These are phyloP conservation scores for Fusarium sororula DNA, from an alignment of 2,329 filamentous ascomycete species.

Conservation along the genomic window DNA sequence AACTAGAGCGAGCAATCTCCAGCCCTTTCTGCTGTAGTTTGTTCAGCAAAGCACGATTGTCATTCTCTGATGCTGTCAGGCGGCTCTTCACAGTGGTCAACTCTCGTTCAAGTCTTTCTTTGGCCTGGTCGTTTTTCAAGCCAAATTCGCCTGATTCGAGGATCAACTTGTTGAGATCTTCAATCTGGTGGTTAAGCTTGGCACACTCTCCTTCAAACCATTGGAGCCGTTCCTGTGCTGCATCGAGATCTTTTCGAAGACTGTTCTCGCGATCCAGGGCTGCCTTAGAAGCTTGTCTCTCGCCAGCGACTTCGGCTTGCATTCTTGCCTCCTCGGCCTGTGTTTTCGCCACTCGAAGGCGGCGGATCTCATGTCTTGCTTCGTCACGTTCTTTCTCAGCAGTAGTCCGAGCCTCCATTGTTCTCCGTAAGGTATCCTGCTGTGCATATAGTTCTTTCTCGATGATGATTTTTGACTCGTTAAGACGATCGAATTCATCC, in stretches of 20 bases:
- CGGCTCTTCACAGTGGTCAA: conserved; percentile 90
- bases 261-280: conserved; percentile 83
- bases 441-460: conserved; percentile 98
- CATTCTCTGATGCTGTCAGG: conserved; percentile 91
- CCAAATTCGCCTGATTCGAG: conserved; percentile 90
- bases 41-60: conserved; percentile 93
- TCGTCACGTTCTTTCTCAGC: conserved; percentile 92
- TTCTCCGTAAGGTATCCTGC: conserved; percentile 87
- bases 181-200: conserved; percentile 80
- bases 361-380: conserved; percentile 84
- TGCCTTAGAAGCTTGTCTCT: conserved; percentile 79
- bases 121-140: conserved; percentile 89
- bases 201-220: conserved; percentile 83
- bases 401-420: conserved; percentile 80
- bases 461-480: conserved; percentile 95
- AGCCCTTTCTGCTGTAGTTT: conserved; percentile 98
- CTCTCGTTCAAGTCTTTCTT: conserved; percentile 91
- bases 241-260: conserved; percentile 81
- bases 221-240: conserved; percentile 77
- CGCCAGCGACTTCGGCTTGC: conserved; percentile 81
- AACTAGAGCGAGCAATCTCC: conserved; percentile 91
- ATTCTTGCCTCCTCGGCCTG: conserved; percentile 86
- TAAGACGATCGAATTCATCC: conserved; percentile 85
- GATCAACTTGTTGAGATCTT: conserved; percentile 87
- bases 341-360: conserved; percentile 82